Evolutionary conservation across 2,329 filamentous ascomycete genomes (phyloP).

Genomic region (Colletotrichum nymphaeae): DNA sequence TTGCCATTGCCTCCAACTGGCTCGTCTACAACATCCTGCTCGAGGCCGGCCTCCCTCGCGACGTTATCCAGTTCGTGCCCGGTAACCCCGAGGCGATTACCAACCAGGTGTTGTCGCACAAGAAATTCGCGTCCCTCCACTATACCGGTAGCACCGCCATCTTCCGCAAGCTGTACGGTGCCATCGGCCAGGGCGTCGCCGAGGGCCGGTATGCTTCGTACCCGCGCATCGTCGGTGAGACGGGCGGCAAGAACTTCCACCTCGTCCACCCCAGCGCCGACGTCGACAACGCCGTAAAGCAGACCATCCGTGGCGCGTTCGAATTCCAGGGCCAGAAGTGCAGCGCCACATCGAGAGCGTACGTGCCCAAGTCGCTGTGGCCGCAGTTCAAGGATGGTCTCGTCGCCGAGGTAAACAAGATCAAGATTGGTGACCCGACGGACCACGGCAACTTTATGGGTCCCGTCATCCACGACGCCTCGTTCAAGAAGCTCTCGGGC

Average conservation of each 20-base stretch:
- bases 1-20: slow-evolving; percentile 90
- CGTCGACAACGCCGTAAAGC: slow-evolving; percentile 80
- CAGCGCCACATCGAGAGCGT: slow-evolving; percentile 83
- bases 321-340: slow-evolving; percentile 95
- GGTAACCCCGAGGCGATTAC: slow-evolving; percentile 89
- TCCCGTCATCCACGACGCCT: slow-evolving; percentile 84
- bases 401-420: slow-evolving; percentile 73
- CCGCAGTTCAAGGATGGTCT: slow-evolving; percentile 76
- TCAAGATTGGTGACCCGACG: slow-evolving; percentile 76
- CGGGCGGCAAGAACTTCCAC: slow-evolving; percentile 95
- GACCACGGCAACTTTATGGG: slow-evolving; percentile 85
- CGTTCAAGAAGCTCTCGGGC: slow-evolving; percentile 82
- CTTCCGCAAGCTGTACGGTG: slow-evolving; percentile 88
- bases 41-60: slow-evolving; percentile 88
- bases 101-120: slow-evolving; percentile 79
- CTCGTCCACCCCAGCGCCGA: slow-evolving; percentile 83
- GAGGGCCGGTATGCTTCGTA: slow-evolving; percentile 87
- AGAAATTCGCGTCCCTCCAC: slow-evolving; percentile 89
- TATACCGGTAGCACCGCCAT: slow-evolving; percentile 94
- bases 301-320: slow-evolving; percentile 88
- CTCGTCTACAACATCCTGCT: slow-evolving; percentile 89
- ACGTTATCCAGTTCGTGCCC: slow-evolving; percentile 94
- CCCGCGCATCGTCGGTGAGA: slow-evolving; percentile 90
- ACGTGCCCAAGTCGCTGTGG: slow-evolving; percentile 82
- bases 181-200: slow-evolving; percentile 84